These are phyloP conservation scores for Fusarium sp. DNA, from an alignment of 2,329 filamentous ascomycete species.

Conservation along the genomic window DNA sequence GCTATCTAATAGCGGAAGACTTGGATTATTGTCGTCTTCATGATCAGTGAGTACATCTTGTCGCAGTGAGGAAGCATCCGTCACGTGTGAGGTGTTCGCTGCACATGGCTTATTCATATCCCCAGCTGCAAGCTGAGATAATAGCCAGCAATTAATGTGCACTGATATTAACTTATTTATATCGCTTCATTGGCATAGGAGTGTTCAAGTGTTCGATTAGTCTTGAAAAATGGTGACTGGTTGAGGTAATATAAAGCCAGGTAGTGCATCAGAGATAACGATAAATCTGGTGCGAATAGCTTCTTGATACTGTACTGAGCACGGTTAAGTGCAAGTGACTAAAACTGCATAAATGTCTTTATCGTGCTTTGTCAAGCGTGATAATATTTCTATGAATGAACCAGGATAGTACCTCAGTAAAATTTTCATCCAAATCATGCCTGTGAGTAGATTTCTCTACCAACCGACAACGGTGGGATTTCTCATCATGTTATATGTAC, in stretches of 20 bases:
- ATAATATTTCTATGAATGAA: neutral
- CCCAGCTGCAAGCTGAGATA: neutral
- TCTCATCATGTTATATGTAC: too few species aligned
- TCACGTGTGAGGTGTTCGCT: neutral
- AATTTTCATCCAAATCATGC: neutral
- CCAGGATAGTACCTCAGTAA: neutral
- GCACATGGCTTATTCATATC: neutral
- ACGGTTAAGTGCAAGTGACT: neutral
- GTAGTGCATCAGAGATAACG: neutral
- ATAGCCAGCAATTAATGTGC: neutral
- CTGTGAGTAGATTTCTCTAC: neutral
- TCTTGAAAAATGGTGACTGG: neutral
- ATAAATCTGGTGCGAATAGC: neutral
- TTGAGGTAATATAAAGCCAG: neutral
- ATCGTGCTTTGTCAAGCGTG: neutral
- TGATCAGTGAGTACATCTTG: neutral
- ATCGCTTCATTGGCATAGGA: neutral
- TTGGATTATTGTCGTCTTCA: neutral
- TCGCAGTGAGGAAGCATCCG: neutral
- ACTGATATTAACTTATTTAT: rapidly evolving
- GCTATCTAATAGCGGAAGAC: constrained; percentile 20
- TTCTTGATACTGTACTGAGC: neutral
- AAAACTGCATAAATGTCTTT: neutral
- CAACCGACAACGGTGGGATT: too few species aligned
- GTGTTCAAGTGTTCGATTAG: neutral